Evolutionary conservation across 768 basidiomycete species (phyloP).

Genomic region (Termitomyces sp.): DNA sequence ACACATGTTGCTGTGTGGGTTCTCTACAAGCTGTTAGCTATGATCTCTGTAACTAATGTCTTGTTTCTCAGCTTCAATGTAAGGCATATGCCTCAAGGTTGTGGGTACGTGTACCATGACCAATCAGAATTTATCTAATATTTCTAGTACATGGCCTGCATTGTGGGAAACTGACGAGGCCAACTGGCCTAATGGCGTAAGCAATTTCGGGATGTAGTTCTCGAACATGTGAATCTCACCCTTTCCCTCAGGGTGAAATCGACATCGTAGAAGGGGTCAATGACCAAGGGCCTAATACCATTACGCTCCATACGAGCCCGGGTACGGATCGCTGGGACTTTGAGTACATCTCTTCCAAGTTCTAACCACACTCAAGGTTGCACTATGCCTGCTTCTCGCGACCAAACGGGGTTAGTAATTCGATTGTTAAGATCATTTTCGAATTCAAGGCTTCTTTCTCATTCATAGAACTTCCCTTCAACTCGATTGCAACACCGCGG

Average conservation of each 20-base stretch:
- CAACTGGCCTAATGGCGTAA: constrained; percentile 31
- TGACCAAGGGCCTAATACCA: constrained; percentile 28
- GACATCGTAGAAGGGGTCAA: constrained; percentile 39
- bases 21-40: neutral
- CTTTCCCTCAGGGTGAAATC: constrained; percentile 23
- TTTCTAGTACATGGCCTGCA: constrained; percentile 31
- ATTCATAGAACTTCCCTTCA: constrained; percentile 20
- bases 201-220: neutral
- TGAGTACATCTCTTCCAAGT: neutral
- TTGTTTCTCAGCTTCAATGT: constrained; percentile 25
- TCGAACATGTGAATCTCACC: neutral
- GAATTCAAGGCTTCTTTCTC: neutral
- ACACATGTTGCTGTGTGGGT: constrained; percentile 49
- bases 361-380: constrained; percentile 21
- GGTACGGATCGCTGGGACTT: constrained; percentile 8
- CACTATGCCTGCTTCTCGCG: constrained; percentile 32
- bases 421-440: neutral
- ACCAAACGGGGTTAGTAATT: constrained; percentile 36
- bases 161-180: constrained; percentile 34
- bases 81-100: constrained; percentile 51
- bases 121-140: neutral
- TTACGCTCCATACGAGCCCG: constrained; percentile 29
- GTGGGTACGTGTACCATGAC: constrained; percentile 27
- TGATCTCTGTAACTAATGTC: neutral
- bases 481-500: constrained; percentile 35